Percentiles rank a stretch among this genome's conserved stretches.
These are phyloP conservation scores for Lunasporangiospora selenospora DNA, from an alignment of 192 early-diverging fungal genomes.

Conservation along the genomic window DNA sequence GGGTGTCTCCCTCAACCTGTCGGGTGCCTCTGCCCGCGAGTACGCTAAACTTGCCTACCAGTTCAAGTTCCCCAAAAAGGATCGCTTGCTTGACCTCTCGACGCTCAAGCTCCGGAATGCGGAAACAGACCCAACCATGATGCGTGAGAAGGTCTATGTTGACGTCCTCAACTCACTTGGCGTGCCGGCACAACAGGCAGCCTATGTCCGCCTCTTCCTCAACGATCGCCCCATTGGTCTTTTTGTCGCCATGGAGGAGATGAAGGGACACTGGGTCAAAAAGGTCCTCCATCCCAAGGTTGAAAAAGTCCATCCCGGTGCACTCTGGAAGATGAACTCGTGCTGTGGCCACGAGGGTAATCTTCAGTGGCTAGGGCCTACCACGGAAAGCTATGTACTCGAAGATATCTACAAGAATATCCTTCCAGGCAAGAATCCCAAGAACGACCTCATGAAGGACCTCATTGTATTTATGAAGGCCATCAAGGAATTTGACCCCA, in stretches of 20 bases:
- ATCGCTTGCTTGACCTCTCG: conserved; percentile 32
- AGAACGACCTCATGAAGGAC: conserved; percentile 23
- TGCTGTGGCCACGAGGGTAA: conserved; percentile 26
- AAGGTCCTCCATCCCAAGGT: conserved; percentile 30
- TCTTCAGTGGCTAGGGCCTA: conserved; percentile 42
- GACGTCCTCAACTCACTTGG: conserved; percentile 51
- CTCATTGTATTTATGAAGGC: conserved; percentile 45
- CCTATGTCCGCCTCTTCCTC: conserved; percentile 44
- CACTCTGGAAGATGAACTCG: conserved; percentile 43
- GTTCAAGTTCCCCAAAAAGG: conserved; percentile 41
- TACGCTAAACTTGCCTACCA: conserved; percentile 51
- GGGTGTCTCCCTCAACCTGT: conserved; percentile 39
- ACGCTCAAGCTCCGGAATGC: conserved; percentile 47
- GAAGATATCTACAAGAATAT: conserved; percentile 44
- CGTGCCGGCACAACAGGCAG: conserved; percentile 33
- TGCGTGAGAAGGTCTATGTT: conserved; percentile 52
- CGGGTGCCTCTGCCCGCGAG: conserved; percentile 35
- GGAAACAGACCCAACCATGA: conserved; percentile 49
- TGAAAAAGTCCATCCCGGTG: conserved; percentile 37
- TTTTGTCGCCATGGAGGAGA: conserved; percentile 48
- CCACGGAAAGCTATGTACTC: conserved; percentile 18
- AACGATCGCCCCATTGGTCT: conserved; percentile 48
- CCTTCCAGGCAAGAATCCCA: conserved; percentile 13
- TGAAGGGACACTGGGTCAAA: conserved; percentile 28
- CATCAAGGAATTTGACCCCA: conserved; percentile 34